Conservation (phyloP, 139 green algal genomes). For the Coelastrella sp. region DNA sequence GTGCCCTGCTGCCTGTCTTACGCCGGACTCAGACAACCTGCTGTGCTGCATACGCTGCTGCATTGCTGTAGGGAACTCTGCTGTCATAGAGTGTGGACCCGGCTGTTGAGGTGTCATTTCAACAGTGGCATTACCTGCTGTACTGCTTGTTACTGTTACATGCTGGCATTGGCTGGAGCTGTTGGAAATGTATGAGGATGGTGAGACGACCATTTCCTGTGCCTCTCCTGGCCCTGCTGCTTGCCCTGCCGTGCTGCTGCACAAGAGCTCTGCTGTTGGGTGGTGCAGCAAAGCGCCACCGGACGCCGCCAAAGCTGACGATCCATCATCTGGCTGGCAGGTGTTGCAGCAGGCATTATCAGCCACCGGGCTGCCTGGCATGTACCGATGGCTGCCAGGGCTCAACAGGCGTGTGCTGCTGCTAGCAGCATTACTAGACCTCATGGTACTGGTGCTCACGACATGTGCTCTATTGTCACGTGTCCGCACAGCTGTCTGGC, state of each 20-base stretch:
- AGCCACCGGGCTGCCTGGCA: not conserved
- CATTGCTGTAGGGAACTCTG: too few relatives aligned
- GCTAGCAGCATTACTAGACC: not conserved
- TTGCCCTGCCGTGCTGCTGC: not conserved
- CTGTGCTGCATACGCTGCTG: too few relatives aligned
- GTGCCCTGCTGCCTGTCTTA: too few relatives aligned
- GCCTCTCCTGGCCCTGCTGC: not conserved
- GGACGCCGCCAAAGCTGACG: not conserved
- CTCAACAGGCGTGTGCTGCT: constrained; percentile 13
- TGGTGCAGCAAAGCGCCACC: too few relatives aligned
- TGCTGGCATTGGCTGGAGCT: not conserved
- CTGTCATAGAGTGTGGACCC: too few relatives aligned
- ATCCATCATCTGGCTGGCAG: too few relatives aligned
- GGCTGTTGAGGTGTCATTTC: too few relatives aligned
- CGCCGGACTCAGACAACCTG: too few relatives aligned
- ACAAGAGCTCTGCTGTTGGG: not conserved
- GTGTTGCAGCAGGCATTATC: constrained; percentile 16
- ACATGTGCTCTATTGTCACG: not conserved
- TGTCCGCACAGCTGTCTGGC: too few relatives aligned
- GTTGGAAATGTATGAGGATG: not conserved
- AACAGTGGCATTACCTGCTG: too few relatives aligned
- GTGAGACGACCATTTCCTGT: not conserved
- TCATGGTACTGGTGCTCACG: not conserved
- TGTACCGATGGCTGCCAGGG: constrained; percentile 22
- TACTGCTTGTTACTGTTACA: not conserved